Evolutionary conservation across 176 grass and related monocot species (phyloP).

Genomic region (Triticum turgidum): DNA sequence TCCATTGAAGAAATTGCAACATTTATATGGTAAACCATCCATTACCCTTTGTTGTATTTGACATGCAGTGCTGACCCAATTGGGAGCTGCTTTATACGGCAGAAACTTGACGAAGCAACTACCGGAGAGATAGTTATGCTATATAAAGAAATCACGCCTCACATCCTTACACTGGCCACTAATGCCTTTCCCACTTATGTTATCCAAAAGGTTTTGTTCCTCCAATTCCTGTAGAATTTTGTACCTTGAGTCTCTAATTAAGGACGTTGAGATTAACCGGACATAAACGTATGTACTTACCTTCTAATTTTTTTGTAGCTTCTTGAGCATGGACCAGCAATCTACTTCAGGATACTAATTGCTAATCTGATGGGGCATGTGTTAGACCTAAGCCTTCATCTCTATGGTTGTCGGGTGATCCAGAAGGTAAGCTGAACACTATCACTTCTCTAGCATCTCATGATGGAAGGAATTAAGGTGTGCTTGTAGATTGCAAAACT

Average conservation of each 20-base stretch:
- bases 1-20: neutral
- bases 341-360: conserved; percentile 31
- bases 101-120: conserved; percentile 39
- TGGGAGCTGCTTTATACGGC: conserved; percentile 44
- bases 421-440: conserved; percentile 45
- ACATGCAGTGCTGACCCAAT: conserved; percentile 15
- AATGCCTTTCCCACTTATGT: conserved; percentile 52
- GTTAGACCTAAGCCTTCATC: conserved; percentile 34
- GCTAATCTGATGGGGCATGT: conserved; percentile 33
- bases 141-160: conserved; percentile 35
- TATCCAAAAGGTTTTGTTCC: conserved; percentile 57
- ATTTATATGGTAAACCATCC: neutral
- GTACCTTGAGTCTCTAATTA: neutral
- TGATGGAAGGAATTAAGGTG: neutral
- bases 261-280: neutral
- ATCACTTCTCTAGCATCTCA: neutral
- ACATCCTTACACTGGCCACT: neutral
- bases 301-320: conserved; percentile 25
- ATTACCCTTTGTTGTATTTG: neutral
- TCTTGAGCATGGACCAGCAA: conserved; percentile 46
- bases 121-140: conserved; percentile 39
- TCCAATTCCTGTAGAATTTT: neutral
- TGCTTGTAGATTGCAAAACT: neutral
- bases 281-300: neutral
- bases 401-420: conserved; percentile 44